phyloP scores from a whole-genome alignment of 148 eudicot species.

The Chenopodium quinoa region DNA sequence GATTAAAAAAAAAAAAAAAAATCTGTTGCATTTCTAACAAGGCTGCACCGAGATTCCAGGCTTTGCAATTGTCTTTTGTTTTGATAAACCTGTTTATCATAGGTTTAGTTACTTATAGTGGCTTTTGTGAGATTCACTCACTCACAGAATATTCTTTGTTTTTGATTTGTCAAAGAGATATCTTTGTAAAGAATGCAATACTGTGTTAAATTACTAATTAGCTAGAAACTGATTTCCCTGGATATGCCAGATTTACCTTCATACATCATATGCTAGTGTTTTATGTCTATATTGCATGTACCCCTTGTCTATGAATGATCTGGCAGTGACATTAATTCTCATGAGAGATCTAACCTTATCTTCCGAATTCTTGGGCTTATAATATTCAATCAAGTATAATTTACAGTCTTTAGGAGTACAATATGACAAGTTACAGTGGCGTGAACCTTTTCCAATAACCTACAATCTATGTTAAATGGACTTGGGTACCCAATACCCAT shows the following conservation, averaged over 20 bases:
- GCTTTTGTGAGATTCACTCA: not conserved
- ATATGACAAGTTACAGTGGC: not conserved
- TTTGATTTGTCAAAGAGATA: not conserved
- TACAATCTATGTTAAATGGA: too few relatives aligned
- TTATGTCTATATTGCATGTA: not conserved
- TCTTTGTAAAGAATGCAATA: too few relatives aligned
- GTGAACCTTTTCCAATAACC: too few relatives aligned
- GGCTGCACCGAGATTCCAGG: not conserved
- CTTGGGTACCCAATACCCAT: too few relatives aligned
- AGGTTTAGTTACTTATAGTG: not conserved
- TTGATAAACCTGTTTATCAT: not conserved
- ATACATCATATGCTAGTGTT: not conserved
- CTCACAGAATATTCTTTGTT: not conserved
- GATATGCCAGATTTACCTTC: not conserved
- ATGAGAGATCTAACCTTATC: not conserved
- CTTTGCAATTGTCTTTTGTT: slow-evolving; percentile 2
- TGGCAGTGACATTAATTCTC: not conserved
- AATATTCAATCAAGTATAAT: not conserved
- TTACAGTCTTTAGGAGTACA: not conserved
- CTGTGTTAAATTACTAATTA: not conserved
- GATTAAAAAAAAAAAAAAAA: too few relatives aligned
- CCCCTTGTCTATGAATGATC: not conserved
- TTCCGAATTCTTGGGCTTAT: not conserved
- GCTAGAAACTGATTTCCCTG: not conserved
- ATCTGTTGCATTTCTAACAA: not conserved